Conservation (phyloP, 1,139 yeast species). For the Scheffersomyces lignicola region DNA sequence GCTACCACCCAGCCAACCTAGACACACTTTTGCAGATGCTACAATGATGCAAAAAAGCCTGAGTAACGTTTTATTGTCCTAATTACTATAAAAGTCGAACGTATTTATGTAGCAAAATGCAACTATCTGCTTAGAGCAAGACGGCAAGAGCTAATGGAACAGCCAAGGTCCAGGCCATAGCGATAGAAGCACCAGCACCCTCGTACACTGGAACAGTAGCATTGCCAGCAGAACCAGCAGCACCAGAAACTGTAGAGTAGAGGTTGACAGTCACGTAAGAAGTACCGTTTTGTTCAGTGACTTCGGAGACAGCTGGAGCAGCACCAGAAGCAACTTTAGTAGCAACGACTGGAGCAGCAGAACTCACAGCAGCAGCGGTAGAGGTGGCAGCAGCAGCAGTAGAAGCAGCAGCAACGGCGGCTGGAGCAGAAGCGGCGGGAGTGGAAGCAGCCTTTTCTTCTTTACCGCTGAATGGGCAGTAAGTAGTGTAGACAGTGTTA, state of each 20-base stretch:
- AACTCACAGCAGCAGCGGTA: constrained; percentile 5
- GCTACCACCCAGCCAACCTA: no score
- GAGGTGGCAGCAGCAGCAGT: constrained; percentile 8
- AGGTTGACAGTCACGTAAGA: constrained; percentile 4
- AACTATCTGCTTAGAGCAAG: constrained; percentile 5
- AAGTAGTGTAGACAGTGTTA: constrained; percentile 32
- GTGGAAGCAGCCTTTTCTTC: constrained; percentile 2
- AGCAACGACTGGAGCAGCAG: constrained; percentile 6
- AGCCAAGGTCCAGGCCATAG: constrained; percentile 6
- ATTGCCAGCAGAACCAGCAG: constrained; percentile 6
- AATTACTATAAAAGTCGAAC: no score
- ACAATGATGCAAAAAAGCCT: no score
- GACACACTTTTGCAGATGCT: no score
- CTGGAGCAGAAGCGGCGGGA: constrained; percentile 3
- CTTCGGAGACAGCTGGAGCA: constrained; percentile 6
- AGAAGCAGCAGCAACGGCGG: constrained; percentile 8
- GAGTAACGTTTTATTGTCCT: no score
- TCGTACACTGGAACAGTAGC: constrained; percentile 6
- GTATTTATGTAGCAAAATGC: no score
- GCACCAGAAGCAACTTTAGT: constrained; percentile 8
- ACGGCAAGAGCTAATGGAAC: constrained; percentile 9
- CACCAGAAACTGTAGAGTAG: constrained; percentile 7
- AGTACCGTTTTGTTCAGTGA: constrained; percentile 2
- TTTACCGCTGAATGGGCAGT: constrained; percentile 26
- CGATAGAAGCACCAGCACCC: constrained; percentile 8